Percentiles rank a stretch among this genome's conserved stretches.
phyloP scores from a whole-genome alignment of 768 basidiomycete species.

The Dentipellis sp. region DNA sequence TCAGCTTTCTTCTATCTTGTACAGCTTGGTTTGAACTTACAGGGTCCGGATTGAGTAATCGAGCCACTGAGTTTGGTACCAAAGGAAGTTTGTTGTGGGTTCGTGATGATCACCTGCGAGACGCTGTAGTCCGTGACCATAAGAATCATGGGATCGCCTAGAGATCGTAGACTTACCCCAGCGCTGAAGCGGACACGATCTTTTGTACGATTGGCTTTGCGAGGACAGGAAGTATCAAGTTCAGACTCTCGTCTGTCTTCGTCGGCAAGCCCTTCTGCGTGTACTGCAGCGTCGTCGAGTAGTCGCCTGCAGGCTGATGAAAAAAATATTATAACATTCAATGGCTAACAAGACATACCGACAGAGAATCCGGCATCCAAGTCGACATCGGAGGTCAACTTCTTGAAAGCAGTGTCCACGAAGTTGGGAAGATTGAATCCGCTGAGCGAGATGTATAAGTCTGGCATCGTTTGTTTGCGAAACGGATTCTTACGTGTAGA shows the following conservation, averaged over 20 bases:
- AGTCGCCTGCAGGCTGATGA: constrained; percentile 36
- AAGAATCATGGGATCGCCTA: not conserved
- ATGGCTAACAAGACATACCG: constrained; percentile 24
- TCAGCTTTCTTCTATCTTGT: constrained; percentile 4
- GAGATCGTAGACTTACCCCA: constrained; percentile 32
- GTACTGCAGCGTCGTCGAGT: constrained; percentile 53
- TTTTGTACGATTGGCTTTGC: constrained; percentile 70
- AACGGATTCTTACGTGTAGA: constrained; percentile 38
- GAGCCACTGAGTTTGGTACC: constrained; percentile 47
- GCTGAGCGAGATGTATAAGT: constrained; percentile 20
- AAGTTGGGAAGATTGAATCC: constrained; percentile 56
- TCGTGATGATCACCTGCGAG: constrained; percentile 49
- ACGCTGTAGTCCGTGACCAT: constrained; percentile 28
- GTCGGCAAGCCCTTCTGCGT: constrained; percentile 47
- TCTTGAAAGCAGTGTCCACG: constrained; percentile 57
- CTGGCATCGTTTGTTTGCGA: too few species aligned
- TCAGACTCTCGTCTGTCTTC: constrained; percentile 49
- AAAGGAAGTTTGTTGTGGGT: constrained; percentile 50
- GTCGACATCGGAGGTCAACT: constrained; percentile 51
- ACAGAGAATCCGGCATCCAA: constrained; percentile 48
- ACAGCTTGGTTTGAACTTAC: constrained; percentile 27
- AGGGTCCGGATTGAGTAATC: constrained; percentile 65
- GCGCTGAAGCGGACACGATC: constrained; percentile 46
- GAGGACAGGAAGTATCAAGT: constrained; percentile 58
- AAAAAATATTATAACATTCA: too few species aligned